Evolutionary conservation across 2,329 filamentous ascomycete genomes (phyloP).

Genomic region (Stachybotrys echinatus): DNA sequence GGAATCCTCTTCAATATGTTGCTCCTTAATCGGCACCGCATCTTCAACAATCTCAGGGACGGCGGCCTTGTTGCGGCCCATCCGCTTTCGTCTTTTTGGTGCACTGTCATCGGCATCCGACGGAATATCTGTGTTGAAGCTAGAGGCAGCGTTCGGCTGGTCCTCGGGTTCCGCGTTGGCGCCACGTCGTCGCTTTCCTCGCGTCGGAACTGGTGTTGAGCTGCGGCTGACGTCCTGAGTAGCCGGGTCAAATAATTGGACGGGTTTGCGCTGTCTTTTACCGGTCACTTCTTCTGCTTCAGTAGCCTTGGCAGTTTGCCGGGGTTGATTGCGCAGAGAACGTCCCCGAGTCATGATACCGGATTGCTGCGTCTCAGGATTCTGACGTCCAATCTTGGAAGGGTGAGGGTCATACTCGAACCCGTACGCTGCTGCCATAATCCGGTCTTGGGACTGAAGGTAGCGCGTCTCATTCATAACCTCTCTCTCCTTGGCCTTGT

Average conservation of each 20-base stretch:
- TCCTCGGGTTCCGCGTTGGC: conserved; percentile 22
- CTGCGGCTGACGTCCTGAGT: conserved; percentile 46
- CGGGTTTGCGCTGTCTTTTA: conserved; percentile 49
- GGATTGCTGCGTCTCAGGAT: conserved; percentile 46
- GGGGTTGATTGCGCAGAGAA: conserved; percentile 51
- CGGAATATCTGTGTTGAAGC: conserved; percentile 25
- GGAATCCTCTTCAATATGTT: conserved; percentile 10
- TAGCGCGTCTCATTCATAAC: conserved; percentile 38
- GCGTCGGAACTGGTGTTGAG: conserved; percentile 39
- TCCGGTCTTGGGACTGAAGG: conserved; percentile 47
- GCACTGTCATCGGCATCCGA: conserved; percentile 23
- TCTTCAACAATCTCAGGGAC: conserved; percentile 18
- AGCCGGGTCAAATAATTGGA: conserved; percentile 44
- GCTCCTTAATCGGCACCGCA: conserved; percentile 8
- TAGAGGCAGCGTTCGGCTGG: conserved; percentile 17
- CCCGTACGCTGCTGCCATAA: conserved; percentile 55
- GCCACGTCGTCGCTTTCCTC: conserved; percentile 25
- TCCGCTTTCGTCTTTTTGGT: conserved; percentile 24
- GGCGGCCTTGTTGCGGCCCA: conserved; percentile 17
- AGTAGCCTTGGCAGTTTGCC: conserved; percentile 53
- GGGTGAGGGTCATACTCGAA: conserved; percentile 57
- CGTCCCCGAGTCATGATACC: conserved; percentile 47
- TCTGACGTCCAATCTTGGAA: conserved; percentile 53
- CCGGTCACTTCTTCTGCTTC: conserved; percentile 46
- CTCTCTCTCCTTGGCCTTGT: conserved; percentile 40